These are phyloP conservation scores for Phytophthora hibernalis DNA, from an alignment of 352 stramenopile genomes.

Conservation along the genomic window DNA sequence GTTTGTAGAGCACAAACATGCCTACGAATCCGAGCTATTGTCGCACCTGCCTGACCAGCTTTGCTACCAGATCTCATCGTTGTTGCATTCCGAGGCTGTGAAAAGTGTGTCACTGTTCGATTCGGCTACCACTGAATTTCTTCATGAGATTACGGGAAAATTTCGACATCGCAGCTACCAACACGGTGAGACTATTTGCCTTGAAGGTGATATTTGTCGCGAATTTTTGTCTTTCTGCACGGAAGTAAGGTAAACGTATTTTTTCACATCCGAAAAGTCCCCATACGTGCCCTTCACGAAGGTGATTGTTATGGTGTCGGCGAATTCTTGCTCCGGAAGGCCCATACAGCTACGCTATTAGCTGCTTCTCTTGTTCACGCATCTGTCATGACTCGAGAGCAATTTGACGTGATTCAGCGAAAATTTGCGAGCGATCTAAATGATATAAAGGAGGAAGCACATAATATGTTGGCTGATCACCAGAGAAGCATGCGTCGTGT, in stretches of 20 bases:
- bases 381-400: constrained; percentile 75
- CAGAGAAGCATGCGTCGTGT: constrained; percentile 43
- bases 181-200: constrained; percentile 71
- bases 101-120: constrained; percentile 68
- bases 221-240: constrained; percentile 75
- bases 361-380: constrained; percentile 59
- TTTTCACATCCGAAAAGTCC: constrained; percentile 48
- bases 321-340: constrained; percentile 66
- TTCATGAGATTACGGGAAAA: constrained; percentile 81
- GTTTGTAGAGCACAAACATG: constrained; percentile 68
- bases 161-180: constrained; percentile 80
- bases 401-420: constrained; percentile 70
- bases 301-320: constrained; percentile 75
- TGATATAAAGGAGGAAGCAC: constrained; percentile 58
- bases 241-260: constrained; percentile 71
- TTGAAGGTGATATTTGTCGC: constrained; percentile 74
- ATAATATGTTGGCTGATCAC: constrained; percentile 48
- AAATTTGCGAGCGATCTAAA: constrained; percentile 68
- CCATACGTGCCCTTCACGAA: constrained; percentile 62
- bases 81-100: constrained; percentile 69
- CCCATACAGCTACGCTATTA: constrained; percentile 56
- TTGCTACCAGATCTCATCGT: constrained; percentile 76
- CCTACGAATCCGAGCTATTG: constrained; percentile 78
- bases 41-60: constrained; percentile 75
- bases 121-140: constrained; percentile 61